A percentile compares a stretch with the other conserved stretches of the same genome.
Evolutionary conservation across 2,329 filamentous ascomycete genomes (phyloP).

Genomic region (Fusarium pseudoanthophilum): DNA sequence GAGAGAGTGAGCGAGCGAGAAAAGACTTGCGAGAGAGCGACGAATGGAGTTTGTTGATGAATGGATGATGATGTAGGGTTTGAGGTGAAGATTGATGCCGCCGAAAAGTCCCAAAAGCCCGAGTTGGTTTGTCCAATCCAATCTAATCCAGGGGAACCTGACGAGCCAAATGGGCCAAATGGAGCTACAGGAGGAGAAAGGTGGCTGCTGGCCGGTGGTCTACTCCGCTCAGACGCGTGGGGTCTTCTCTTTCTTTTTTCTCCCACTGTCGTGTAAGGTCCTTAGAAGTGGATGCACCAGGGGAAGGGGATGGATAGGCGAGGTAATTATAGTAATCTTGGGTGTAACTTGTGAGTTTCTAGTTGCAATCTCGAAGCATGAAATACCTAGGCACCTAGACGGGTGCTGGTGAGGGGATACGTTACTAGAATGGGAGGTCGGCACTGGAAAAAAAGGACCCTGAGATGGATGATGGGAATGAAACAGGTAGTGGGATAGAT

Average conservation of each 20-base stretch:
- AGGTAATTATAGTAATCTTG: conserved; percentile 12
- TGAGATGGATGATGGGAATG: conserved; percentile 28
- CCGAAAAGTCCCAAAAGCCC: conserved; percentile 35
- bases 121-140: conserved; percentile 31
- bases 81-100: conserved; percentile 23
- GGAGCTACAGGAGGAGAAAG: conserved; percentile 35
- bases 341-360: background rate
- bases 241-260: conserved; percentile 30
- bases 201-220: conserved; percentile 34
- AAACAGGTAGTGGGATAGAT: conserved; percentile 12
- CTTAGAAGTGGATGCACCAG: background rate
- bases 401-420: conserved; percentile 1
- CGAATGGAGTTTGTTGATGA: conserved; percentile 13
- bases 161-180: conserved; percentile 21
- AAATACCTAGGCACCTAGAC: background rate
- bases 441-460: conserved; percentile 3
- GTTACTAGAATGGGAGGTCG: background rate
- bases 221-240: conserved; percentile 43
- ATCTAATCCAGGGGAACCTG: conserved; percentile 41
- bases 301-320: conserved; percentile 8
- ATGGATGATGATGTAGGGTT: conserved; percentile 34
- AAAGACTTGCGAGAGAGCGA: conserved; percentile 11
- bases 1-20: conserved; percentile 18
- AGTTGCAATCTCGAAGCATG: conserved; percentile 8
- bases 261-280: conserved; percentile 1